phyloP scores from a whole-genome alignment of 768 basidiomycete genomes.

The Boletus huronensis region DNA sequence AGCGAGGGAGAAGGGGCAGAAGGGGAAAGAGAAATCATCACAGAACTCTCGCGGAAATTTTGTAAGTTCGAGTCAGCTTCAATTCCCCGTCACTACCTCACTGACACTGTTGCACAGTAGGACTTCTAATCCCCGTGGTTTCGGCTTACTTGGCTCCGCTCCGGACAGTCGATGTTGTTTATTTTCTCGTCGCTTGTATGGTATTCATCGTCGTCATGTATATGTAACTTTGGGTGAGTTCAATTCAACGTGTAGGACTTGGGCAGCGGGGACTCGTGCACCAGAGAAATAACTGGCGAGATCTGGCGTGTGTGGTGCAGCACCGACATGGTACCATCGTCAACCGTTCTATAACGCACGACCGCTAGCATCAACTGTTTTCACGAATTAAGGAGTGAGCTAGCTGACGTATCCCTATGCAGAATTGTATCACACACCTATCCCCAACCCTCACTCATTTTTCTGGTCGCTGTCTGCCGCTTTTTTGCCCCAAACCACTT shows the following conservation, averaged over 20 bases:
- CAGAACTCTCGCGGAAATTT: neutral
- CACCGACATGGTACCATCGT: neutral
- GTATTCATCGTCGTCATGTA: neutral
- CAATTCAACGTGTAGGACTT: neutral
- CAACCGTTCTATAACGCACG: neutral
- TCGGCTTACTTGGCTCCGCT: neutral
- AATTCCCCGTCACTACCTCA: neutral
- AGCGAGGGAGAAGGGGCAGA: neutral
- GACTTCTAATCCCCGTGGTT: neutral
- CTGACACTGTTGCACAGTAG: constrained; percentile 5
- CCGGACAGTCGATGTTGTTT: constrained; percentile 2
- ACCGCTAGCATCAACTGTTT: neutral
- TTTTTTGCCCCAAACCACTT: constrained; percentile 46
- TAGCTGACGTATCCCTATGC: neutral
- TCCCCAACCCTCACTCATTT: constrained; percentile 40
- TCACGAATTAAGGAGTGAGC: neutral
- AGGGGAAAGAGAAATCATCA: neutral
- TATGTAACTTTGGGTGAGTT: constrained; percentile 1
- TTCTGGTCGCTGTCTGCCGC: constrained; percentile 4
- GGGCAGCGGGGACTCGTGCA: neutral
- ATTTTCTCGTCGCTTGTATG: constrained; percentile 9
- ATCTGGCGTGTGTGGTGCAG: neutral
- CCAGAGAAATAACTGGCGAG: neutral
- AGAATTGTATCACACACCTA: constrained; percentile 29
- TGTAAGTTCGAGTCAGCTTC: constrained; percentile 7